These are phyloP conservation scores for Asterophora parasitica DNA, from an alignment of 768 basidiomycete species.

Conservation along the genomic window DNA sequence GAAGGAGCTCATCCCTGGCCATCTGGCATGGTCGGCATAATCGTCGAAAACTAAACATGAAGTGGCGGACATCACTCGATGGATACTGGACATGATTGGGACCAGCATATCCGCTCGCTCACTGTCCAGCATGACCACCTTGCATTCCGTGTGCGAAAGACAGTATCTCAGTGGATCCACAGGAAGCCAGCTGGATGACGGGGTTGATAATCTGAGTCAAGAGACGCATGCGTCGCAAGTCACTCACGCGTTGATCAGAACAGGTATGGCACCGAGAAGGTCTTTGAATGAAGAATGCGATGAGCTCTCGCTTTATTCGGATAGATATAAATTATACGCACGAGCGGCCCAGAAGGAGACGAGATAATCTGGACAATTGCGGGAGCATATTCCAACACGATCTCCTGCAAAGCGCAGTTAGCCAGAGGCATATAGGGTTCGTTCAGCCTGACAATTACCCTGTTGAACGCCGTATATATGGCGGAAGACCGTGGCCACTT, in stretches of 20 bases:
- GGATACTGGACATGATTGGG: constrained; percentile 24
- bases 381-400: constrained; percentile 56
- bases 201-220: constrained; percentile 9
- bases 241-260: constrained; percentile 52
- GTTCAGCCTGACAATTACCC: constrained; percentile 24
- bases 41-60: constrained; percentile 43
- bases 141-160: constrained; percentile 47
- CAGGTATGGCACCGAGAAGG: constrained; percentile 56
- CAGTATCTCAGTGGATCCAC: constrained; percentile 48
- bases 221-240: constrained; percentile 1
- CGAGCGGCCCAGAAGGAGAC: constrained; percentile 60
- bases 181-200: constrained; percentile 43
- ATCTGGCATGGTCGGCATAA: constrained; percentile 29
- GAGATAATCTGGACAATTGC: constrained; percentile 59
- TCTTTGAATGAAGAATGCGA: constrained; percentile 29
- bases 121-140: constrained; percentile 52
- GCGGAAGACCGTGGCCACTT: constrained; percentile 40
- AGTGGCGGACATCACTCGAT: constrained; percentile 23
- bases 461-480: constrained; percentile 45
- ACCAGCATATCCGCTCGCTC: constrained; percentile 50
- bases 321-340: constrained; percentile 22
- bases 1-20: constrained; percentile 42
- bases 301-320: constrained; percentile 8
- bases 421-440: neutral
- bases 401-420: constrained; percentile 33